These are phyloP conservation scores for Pseudophaeomoniella oleicola DNA, from an alignment of 2,329 filamentous ascomycete species.

Conservation along the genomic window DNA sequence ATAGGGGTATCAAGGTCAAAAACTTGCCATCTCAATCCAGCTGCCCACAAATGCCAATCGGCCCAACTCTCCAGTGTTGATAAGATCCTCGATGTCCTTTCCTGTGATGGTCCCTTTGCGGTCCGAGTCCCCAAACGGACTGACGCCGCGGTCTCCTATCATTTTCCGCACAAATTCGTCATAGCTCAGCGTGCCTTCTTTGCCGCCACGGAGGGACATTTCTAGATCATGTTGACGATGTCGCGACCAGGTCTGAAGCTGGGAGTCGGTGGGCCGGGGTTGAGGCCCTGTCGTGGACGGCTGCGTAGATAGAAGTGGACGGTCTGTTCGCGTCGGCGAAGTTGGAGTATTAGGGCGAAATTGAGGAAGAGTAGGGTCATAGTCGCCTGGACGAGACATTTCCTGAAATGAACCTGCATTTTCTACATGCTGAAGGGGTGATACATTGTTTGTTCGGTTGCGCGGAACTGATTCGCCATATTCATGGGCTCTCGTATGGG, in stretches of 20 bases:
- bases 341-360: slow-evolving; percentile 24
- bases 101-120: background rate
- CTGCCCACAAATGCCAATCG: slow-evolving; percentile 67
- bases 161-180: slow-evolving; percentile 69
- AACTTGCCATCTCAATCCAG: slow-evolving; percentile 70
- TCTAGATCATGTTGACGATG: slow-evolving; percentile 55
- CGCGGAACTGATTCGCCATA: background rate
- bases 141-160: slow-evolving; percentile 43
- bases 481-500: background rate
- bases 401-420: background rate
- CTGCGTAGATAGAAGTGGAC: slow-evolving; percentile 18
- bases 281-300: slow-evolving; percentile 11
- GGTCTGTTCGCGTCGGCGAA: slow-evolving; percentile 8
- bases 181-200: slow-evolving; percentile 57
- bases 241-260: slow-evolving; percentile 28
- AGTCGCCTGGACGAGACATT: slow-evolving; percentile 3
- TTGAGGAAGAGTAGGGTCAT: slow-evolving; percentile 32
- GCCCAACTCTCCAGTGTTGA: slow-evolving; percentile 28
- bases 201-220: slow-evolving; percentile 58
- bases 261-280: slow-evolving; percentile 12
- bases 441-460: background rate
- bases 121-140: background rate
- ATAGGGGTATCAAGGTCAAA: slow-evolving; percentile 22
- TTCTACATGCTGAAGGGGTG: background rate
- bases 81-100: background rate